Conservation (phyloP, 768 basidiomycete genomes). For the Mycena latifolia region DNA sequence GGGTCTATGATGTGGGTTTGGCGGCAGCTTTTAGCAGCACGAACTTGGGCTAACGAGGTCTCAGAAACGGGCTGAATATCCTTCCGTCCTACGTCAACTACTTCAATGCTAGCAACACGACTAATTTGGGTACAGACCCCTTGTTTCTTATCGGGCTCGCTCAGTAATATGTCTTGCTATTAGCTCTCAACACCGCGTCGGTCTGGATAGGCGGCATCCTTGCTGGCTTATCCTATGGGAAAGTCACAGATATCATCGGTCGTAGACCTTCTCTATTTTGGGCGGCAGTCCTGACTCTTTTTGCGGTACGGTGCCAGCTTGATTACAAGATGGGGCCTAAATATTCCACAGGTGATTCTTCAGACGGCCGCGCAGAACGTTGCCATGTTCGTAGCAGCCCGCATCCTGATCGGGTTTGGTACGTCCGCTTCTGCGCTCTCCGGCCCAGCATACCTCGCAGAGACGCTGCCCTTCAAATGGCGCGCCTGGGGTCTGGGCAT, state of each 20-base stretch:
- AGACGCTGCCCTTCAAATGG: constrained; percentile 38
- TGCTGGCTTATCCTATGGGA: constrained; percentile 39
- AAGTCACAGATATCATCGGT: constrained; percentile 39
- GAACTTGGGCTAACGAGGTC: not conserved
- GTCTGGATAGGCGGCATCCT: constrained; percentile 41
- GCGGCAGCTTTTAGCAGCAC: not conserved
- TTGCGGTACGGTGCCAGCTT: constrained; percentile 24
- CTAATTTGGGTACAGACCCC: not conserved
- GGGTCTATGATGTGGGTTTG: constrained; percentile 31
- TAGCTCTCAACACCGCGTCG: constrained; percentile 36
- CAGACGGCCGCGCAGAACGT: constrained; percentile 41
- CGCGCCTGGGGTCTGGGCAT: constrained; percentile 40
- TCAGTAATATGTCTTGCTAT: too few relatives aligned
- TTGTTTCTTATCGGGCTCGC: not conserved
- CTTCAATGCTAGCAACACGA: constrained; percentile 30
- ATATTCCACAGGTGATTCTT: constrained; percentile 26
- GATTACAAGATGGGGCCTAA: not conserved
- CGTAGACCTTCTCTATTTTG: constrained; percentile 38
- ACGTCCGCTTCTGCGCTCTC: constrained; percentile 39
- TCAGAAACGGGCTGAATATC: constrained; percentile 39
- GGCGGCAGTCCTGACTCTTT: constrained; percentile 37
- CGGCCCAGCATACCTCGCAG: constrained; percentile 39
- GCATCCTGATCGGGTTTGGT: constrained; percentile 40
- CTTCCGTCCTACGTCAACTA: constrained; percentile 36
- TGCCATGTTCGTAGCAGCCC: constrained; percentile 40